phyloP scores from a whole-genome alignment of 108 stramenopile species.

The Nannochloropsis salina region DNA sequence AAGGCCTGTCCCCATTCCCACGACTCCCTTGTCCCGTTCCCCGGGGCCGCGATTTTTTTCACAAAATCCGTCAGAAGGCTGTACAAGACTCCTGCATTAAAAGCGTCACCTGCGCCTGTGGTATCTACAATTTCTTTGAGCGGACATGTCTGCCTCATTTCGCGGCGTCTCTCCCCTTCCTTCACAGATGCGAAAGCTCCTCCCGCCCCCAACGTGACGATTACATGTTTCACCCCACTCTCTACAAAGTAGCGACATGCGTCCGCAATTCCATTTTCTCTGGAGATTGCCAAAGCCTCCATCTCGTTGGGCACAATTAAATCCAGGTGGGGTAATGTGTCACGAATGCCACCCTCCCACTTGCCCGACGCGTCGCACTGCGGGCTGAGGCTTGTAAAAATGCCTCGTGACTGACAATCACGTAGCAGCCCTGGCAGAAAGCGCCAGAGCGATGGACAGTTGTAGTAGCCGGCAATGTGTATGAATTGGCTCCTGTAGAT shows the following conservation, averaged over 20 bases:
- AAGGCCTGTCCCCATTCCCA: neutral
- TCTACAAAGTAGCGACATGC: neutral
- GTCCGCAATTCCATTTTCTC: neutral
- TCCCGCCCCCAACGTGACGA: neutral
- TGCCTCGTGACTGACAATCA: neutral
- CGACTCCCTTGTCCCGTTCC: neutral
- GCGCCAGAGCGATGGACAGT: neutral
- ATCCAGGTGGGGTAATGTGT: neutral
- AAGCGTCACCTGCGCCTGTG: neutral
- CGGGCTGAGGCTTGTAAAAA: neutral
- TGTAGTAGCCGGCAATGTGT: constrained; percentile 12
- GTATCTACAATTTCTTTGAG: neutral
- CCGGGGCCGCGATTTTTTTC: neutral
- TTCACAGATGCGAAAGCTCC: neutral
- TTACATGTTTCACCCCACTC: neutral
- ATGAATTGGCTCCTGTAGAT: constrained; percentile 1
- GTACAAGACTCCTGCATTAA: neutral
- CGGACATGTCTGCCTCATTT: neutral
- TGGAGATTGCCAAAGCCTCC: neutral
- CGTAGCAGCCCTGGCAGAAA: neutral
- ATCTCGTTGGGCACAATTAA: neutral
- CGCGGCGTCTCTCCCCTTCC: neutral
- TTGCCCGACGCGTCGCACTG: neutral
- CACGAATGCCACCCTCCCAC: neutral
- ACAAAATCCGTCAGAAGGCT: neutral